A percentile compares a stretch with the other conserved stretches of the same genome.
These are phyloP conservation scores for Raddia guianensis DNA, from an alignment of 176 grass and related monocot species.

Conservation along the genomic window DNA sequence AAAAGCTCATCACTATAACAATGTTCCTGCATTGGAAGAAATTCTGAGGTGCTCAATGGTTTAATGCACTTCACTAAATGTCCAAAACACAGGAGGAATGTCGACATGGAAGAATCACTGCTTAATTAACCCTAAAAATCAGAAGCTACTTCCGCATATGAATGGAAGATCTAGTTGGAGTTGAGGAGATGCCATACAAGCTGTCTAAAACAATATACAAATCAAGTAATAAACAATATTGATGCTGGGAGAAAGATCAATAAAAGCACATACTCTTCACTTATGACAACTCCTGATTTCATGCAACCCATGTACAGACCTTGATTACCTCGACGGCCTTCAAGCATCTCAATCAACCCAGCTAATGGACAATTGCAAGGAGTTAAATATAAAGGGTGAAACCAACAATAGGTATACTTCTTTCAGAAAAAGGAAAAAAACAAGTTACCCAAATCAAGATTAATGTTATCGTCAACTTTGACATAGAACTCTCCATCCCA, in stretches of 20 bases:
- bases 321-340: constrained; percentile 57
- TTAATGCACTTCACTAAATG: too few species aligned
- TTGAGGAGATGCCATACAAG: not conserved
- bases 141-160: too few species aligned
- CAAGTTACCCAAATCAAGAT: constrained; percentile 73
- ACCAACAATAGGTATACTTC: constrained; percentile 21
- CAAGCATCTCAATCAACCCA: constrained; percentile 93
- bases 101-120: too few species aligned
- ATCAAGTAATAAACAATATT: constrained; percentile 18
- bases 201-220: constrained; percentile 18
- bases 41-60: too few species aligned
- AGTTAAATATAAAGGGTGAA: constrained; percentile 13
- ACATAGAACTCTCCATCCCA: constrained; percentile 97
- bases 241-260: constrained; percentile 18
- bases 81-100: too few species aligned
- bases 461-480: constrained; percentile 94
- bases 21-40: too few species aligned
- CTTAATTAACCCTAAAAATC: too few species aligned
- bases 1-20: too few species aligned
- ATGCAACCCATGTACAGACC: too few species aligned
- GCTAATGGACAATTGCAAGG: constrained; percentile 48
- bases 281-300: constrained; percentile 89
- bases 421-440: not conserved
- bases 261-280: constrained; percentile 79
- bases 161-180: too few species aligned